These are phyloP conservation scores for Polyporus tsugae DNA, from an alignment of 1,284 basidiomycete species.

Conservation along the genomic window DNA sequence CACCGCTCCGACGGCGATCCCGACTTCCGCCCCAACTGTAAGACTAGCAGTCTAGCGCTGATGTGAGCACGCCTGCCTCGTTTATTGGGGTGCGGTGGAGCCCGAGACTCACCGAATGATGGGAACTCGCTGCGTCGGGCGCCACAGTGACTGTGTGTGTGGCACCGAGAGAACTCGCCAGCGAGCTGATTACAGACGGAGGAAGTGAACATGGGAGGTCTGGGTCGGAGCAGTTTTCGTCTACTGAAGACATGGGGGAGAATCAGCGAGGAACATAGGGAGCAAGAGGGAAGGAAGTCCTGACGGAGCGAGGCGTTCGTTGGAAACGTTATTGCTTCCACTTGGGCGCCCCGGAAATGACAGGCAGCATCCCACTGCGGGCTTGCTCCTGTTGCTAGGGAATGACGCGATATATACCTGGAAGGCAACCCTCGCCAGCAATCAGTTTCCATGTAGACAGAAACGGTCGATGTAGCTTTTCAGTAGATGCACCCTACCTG, in stretches of 20 bases:
- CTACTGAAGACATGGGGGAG: background rate
- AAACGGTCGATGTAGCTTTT: too few relatives aligned
- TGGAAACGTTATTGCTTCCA: too few relatives aligned
- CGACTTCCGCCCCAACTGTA: background rate
- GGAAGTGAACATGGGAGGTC: background rate
- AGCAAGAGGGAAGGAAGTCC: background rate
- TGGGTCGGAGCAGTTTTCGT: background rate
- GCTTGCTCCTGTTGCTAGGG: too few relatives aligned
- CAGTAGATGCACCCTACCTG: too few relatives aligned
- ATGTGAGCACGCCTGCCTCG: background rate
- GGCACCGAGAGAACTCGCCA: background rate
- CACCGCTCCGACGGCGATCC: background rate
- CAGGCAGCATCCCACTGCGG: too few relatives aligned
- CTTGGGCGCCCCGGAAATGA: too few relatives aligned
- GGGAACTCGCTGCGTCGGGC: background rate
- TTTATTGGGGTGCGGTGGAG: too few relatives aligned
- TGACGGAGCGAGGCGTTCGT: background rate
- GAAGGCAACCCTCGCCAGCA: too few relatives aligned
- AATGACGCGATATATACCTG: too few relatives aligned
- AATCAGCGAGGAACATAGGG: background rate
- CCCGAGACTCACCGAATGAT: background rate
- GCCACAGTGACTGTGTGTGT: conserved; percentile 1
- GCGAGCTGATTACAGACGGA: background rate
- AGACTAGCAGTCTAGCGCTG: background rate
- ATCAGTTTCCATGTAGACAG: too few relatives aligned